phyloP scores from a whole-genome alignment of 176 grass and related monocot species.

The Lolium perenne region DNA sequence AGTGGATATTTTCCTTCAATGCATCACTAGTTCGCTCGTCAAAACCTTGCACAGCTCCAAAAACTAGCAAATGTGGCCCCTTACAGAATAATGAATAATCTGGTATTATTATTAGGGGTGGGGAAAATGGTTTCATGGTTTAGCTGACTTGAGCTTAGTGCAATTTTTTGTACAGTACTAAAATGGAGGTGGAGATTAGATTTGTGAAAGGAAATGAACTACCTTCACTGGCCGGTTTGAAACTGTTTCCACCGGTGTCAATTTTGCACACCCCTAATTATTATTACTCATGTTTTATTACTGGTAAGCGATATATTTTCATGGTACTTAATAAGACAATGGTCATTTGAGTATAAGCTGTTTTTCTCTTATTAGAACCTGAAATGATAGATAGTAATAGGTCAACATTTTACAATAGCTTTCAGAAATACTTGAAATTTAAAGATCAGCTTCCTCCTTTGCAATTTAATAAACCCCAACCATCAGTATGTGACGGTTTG shows the following conservation, averaged over 20 bases:
- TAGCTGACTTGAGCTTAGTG: no score
- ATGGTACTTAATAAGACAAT: no score
- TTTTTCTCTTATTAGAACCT: background rate
- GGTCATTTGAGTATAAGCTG: no score
- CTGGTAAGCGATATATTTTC: no score
- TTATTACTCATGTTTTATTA: no score
- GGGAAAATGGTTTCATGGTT: no score
- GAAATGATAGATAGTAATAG: background rate
- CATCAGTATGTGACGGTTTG: background rate
- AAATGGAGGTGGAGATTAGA: no score
- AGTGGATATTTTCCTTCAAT: background rate
- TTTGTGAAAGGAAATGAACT: no score
- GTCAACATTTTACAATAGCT: background rate
- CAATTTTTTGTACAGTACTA: no score
- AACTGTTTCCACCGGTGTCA: no score
- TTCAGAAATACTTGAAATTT: conserved; percentile 4
- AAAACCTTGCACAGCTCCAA: background rate
- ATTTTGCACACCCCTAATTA: background rate
- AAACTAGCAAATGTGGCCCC: background rate
- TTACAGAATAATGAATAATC: background rate
- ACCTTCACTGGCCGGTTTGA: no score
- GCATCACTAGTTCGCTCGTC: background rate
- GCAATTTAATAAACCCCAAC: background rate
- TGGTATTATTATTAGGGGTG: background rate
- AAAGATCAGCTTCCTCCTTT: conserved; percentile 10